A percentile compares a stretch with the other conserved stretches of the same genome.
These are phyloP conservation scores for Auriscalpium microsporum DNA, from an alignment of 768 basidiomycete genomes.

Conservation along the genomic window DNA sequence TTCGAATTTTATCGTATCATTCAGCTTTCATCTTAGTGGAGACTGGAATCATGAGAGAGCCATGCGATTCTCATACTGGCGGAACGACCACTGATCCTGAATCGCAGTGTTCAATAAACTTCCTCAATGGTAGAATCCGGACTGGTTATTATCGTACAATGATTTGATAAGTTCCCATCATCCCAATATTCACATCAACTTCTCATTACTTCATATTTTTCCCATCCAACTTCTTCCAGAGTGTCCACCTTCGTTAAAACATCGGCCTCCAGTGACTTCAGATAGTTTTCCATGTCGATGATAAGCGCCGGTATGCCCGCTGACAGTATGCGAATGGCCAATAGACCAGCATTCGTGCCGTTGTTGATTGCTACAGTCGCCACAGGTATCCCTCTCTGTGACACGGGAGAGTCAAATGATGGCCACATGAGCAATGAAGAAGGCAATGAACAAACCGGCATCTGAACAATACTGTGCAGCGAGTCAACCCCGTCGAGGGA, in stretches of 20 bases:
- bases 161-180: too few relatives aligned
- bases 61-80: too few relatives aligned
- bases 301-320: slow-evolving; percentile 61
- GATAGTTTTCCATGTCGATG: slow-evolving; percentile 63
- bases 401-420: slow-evolving; percentile 4
- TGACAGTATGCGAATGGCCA: slow-evolving; percentile 86
- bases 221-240: slow-evolving; percentile 79
- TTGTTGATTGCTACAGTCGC: slow-evolving; percentile 98
- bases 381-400: slow-evolving; percentile 88
- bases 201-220: slow-evolving; percentile 50
- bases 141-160: too few relatives aligned
- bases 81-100: too few relatives aligned
- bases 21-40: too few relatives aligned
- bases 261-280: slow-evolving; percentile 60
- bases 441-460: slow-evolving; percentile 57
- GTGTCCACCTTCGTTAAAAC: slow-evolving; percentile 74
- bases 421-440: background rate
- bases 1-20: background rate
- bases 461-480: slow-evolving; percentile 96
- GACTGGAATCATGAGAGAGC: too few relatives aligned
- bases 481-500: slow-evolving; percentile 93
- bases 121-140: too few relatives aligned
- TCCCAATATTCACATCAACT: too few relatives aligned
- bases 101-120: too few relatives aligned
- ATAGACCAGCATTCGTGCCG: slow-evolving; percentile 83